Evolutionary conservation across 768 basidiomycete genomes (phyloP).

Genomic region (Podaxis sp.): DNA sequence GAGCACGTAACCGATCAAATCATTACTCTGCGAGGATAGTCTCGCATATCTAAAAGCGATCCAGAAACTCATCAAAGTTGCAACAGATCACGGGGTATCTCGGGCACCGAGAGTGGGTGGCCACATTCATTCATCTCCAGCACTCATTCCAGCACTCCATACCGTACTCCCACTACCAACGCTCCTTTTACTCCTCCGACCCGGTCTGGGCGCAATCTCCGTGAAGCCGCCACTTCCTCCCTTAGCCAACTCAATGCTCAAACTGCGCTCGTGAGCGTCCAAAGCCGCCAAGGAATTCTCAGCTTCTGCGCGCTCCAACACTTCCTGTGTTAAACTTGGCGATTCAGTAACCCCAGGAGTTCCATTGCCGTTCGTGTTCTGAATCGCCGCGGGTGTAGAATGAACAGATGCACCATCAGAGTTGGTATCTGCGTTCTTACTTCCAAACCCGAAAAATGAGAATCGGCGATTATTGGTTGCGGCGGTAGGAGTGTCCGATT

Average conservation of each 20-base stretch:
- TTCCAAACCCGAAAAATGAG: slow-evolving; percentile 61
- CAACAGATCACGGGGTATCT: neutral
- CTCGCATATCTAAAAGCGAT: neutral
- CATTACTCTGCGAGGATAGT: neutral
- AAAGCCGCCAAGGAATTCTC: slow-evolving; percentile 72
- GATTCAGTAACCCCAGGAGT: slow-evolving; percentile 23
- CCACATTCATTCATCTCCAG: slow-evolving; percentile 35
- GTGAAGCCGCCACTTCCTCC: slow-evolving; percentile 76
- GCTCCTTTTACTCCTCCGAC: slow-evolving; percentile 58
- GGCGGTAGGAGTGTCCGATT: slow-evolving; percentile 21
- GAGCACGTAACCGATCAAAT: neutral
- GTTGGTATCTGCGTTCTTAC: slow-evolving; percentile 27
- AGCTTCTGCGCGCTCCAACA: slow-evolving; percentile 75
- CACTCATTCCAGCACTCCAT: slow-evolving; percentile 84
- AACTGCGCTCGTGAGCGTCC: slow-evolving; percentile 70
- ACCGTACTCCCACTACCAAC: slow-evolving; percentile 70
- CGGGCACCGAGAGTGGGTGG: neutral
- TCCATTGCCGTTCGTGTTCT: slow-evolving; percentile 17
- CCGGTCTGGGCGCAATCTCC: slow-evolving; percentile 55
- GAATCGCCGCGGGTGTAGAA: slow-evolving; percentile 34
- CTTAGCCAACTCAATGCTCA: slow-evolving; percentile 72
- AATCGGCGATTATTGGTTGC: slow-evolving; percentile 47
- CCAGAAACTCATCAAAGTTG: neutral
- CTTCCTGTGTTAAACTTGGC: slow-evolving; percentile 64
- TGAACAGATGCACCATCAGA: slow-evolving; percentile 47